These are phyloP conservation scores for Candida mesenterica DNA, from an alignment of 1,139 yeast species.

Conservation along the genomic window DNA sequence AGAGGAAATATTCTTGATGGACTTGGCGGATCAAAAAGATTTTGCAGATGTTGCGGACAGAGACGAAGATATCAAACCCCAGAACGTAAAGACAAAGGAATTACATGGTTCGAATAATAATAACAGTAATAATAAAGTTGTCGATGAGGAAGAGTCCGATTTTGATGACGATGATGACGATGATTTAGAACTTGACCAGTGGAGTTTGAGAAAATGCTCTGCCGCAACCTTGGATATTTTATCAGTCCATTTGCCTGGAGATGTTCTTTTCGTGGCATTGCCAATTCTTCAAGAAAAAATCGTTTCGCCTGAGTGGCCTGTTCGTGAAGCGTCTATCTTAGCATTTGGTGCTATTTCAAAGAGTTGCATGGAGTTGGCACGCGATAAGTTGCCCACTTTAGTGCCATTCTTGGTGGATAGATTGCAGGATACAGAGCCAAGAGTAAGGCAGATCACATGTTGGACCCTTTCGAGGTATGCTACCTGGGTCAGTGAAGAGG, in stretches of 20 bases:
- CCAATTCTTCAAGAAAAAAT: constrained; percentile 77
- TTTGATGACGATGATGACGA: constrained; percentile 68
- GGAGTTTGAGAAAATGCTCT: constrained; percentile 91
- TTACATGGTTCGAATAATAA: constrained; percentile 42
- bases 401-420: constrained; percentile 85
- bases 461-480: constrained; percentile 93
- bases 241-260: constrained; percentile 65
- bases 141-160: constrained; percentile 49
- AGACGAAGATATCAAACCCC: constrained; percentile 85
- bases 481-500: constrained; percentile 74
- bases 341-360: constrained; percentile 95
- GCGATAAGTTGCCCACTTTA: constrained; percentile 72
- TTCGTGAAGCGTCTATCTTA: constrained; percentile 87
- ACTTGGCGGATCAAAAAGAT: constrained; percentile 68
- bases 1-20: constrained; percentile 71
- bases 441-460: constrained; percentile 90
- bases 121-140: constrained; percentile 27
- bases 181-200: constrained; percentile 62
- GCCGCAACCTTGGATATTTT: constrained; percentile 89
- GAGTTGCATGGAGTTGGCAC: constrained; percentile 74
- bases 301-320: constrained; percentile 74
- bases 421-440: constrained; percentile 70
- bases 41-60: constrained; percentile 69
- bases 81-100: constrained; percentile 64
- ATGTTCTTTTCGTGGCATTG: constrained; percentile 63